Base-by-base conservation (phyloP, 176 grass and related monocot species). In the Rhynchospora tenuis region DNA sequence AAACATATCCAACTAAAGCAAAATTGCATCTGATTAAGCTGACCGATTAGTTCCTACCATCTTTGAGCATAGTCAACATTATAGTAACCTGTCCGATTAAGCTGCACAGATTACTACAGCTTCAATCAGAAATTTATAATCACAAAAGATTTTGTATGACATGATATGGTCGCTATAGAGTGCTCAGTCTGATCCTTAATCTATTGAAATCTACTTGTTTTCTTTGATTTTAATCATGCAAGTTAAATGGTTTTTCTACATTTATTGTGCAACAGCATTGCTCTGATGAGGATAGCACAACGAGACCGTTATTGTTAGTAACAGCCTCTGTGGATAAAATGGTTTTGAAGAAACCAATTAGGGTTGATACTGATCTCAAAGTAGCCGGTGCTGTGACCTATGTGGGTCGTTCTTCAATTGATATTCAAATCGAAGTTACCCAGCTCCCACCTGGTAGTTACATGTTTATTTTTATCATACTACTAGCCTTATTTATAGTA, bases 241-340 rank as follows among this genome's bases (percentile, higher is more conserved):
- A 29, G 48, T 56, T 73, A n/a, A 50, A 24, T 26, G 11, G 3
- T 76, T 45, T 77, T 38, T 4, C 33, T 4, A 56, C 14, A 29
- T 28, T 76, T 76, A 76, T 55, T 56, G 24, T 56, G 14, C 55
- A 26, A 60, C 91, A 99, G 96, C 93, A 99, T 23, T 99, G 96
- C 79, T 95, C 93, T 66, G 93, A 99, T 54, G 88, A 89, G 42
- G 96, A 99, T 85, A 91, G 93, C 89, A 99, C 91, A 9, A 99
- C 96, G 79, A 93, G 93, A 46, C 91, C 93, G 2, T 90, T 99
- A 67, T 88, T 99, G 86, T 14, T 99, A 81, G 96, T 99, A 56
- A 99, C 96, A 64, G 96, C 96, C 58, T 95, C 89, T 24, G 93
- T 99, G 24, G 96, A 99, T 82, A 99, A 95, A 90, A 99, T 95